Evolutionary conservation across 371 early-diverging fungal genomes (phyloP), one percentile per base, ranked within the genome.

Genomic region (Mucor piriformis): DNA sequence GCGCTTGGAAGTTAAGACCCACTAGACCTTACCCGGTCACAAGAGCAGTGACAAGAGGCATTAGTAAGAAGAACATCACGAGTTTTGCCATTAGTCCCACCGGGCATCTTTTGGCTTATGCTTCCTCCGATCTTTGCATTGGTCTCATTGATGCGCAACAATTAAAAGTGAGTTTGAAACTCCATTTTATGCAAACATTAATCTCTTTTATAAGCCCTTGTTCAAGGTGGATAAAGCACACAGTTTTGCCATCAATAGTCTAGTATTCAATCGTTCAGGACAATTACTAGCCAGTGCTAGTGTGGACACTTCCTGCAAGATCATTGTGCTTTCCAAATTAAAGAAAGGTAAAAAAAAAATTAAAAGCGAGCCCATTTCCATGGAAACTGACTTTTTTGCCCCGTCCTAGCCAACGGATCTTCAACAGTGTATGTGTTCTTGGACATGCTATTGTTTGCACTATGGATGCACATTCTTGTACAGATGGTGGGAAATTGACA

Each of bases 41-140:
- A 20, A 67, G 62, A 32, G 61, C 63, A 23, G 68, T 52, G 29
- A 71, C 67, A 8, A 66, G 59, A 12, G 65, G 73, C 24, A 66
- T 80, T 12, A 67, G 70, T 51, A 64, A 74, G n/a, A 70, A 63
- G 35, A 46, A 47, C 18, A 74, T 74, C n/a, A 73, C 80, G 0
- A 64, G 63, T 3, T 70, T 79, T 51, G 34, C 66, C 27, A 50
- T 70, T 48, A 86, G 88, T 50, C 60, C 69, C 8, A 59, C 68
- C 29, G 90, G 88, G 15, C 64, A 67, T 46, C 35, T 86, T 48
- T 64, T 90, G 20, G 89, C 88, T 0, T 84, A 83, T 67, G 85
- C 82, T 16, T 79, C 86, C 1, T 74, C 81, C 1, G 84, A 88
- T 52, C 51, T 83, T 46, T 64, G 75, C 29, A 69, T 89, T 50